These are phyloP conservation scores for Sporisorium reilianum DNA, from an alignment of 1,284 basidiomycete genomes.

Conservation along the genomic window DNA sequence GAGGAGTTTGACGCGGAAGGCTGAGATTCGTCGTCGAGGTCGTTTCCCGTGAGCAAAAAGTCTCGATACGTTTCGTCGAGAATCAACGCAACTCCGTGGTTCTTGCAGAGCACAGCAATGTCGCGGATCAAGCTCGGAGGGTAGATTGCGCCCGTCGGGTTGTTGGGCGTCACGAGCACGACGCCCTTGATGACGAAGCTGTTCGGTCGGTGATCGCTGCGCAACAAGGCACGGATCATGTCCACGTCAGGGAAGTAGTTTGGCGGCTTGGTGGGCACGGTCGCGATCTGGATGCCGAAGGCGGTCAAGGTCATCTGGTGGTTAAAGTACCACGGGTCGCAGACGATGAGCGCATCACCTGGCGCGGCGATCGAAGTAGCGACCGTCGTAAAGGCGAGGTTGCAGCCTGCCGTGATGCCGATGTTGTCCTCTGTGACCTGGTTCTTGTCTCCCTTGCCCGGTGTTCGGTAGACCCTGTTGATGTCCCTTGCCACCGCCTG, in stretches of 20 bases:
- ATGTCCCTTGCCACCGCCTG: constrained; percentile 77
- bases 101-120: constrained; percentile 77
- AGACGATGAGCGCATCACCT: constrained; percentile 82
- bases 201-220: constrained; percentile 70
- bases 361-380: constrained; percentile 78
- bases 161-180: constrained; percentile 72
- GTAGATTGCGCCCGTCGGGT: constrained; percentile 82
- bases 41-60: constrained; percentile 74
- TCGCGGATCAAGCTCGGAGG: constrained; percentile 75
- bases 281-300: constrained; percentile 72
- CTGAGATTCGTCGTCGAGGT: constrained; percentile 10
- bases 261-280: constrained; percentile 74
- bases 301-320: constrained; percentile 75
- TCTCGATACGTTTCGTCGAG: constrained; percentile 77
- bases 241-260: constrained; percentile 76
- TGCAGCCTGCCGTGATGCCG: constrained; percentile 76
- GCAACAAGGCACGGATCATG: constrained; percentile 73
- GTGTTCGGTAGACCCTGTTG: constrained; percentile 74
- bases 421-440: constrained; percentile 58
- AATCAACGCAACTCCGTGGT: constrained; percentile 78
- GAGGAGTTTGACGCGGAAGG: background rate
- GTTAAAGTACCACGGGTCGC: constrained; percentile 75
- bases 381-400: constrained; percentile 78
- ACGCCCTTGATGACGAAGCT: constrained; percentile 75
- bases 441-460: constrained; percentile 69